Evolutionary conservation across 192 early-diverging fungal genomes (phyloP).

Genomic region (Lobosporangium transversale): DNA sequence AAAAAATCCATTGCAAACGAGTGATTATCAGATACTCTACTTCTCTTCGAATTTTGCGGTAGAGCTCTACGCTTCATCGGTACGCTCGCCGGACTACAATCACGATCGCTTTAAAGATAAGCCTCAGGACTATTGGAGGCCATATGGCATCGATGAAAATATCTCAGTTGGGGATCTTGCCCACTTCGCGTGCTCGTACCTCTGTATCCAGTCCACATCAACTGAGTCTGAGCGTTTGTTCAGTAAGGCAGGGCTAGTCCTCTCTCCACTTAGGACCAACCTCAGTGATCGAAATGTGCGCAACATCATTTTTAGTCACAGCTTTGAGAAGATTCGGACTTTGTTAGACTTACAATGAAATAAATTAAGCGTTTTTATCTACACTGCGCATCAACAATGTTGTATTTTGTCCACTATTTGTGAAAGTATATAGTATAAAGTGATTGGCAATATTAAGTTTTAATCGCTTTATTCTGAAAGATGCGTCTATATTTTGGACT

Average conservation of each 20-base stretch:
- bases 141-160: not conserved
- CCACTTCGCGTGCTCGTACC: not conserved
- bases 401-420: too few relatives aligned
- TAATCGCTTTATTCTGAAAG: too few relatives aligned
- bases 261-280: slow-evolving; percentile 1
- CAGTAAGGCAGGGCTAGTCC: slow-evolving; percentile 4
- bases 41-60: not conserved
- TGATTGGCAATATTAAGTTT: too few relatives aligned
- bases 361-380: too few relatives aligned
- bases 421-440: too few relatives aligned
- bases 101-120: not conserved
- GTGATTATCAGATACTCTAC: not conserved
- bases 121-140: slow-evolving; percentile 5
- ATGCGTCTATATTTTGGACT: too few relatives aligned
- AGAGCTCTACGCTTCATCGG: not conserved
- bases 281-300: not conserved
- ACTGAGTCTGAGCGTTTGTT: slow-evolving; percentile 20
- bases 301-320: slow-evolving; percentile 7
- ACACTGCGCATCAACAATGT: too few relatives aligned
- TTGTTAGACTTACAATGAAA: too few relatives aligned
- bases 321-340: slow-evolving; percentile 6
- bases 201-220: slow-evolving; percentile 23
- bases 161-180: not conserved
- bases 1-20: not conserved
- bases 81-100: too few relatives aligned